Base-by-base conservation (phyloP, 2,329 filamentous ascomycete genomes). In the Ascochyta fabae region DNA sequence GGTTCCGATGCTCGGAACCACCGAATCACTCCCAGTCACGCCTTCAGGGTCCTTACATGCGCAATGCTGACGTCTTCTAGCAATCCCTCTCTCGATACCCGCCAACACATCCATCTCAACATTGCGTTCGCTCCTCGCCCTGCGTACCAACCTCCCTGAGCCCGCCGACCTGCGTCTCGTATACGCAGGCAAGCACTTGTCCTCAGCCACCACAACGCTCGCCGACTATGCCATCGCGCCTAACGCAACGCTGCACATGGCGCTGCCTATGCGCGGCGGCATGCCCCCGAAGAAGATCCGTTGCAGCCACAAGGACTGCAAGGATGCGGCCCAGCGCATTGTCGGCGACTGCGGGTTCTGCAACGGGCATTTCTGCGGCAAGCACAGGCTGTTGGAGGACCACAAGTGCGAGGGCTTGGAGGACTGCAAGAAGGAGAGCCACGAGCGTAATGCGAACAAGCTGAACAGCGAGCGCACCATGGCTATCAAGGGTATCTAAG, bases 341-440 rank as follows among this genome's bases (percentile, higher is more conserved):
- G 91, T 97, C 56, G 95, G 95, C 50, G 94, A 98, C 81, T 99
- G 95, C 79, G 89, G 88, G 59, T 98, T 98, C 83, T 99, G 95
- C 81, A 83, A 89, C 52, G 92, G 93, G 41, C 91, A 96, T 75
- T 98, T 91, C 82, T 99, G 95, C 79, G 91, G 91, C 68, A 96
- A 92, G 81, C 95, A 99, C 79, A 86, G 95, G 53, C 85, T 98
- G 79, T 79, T 98, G 62, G 95, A 99, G 78, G 91, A 94, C 68
- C 95, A 99, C 80, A 91, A 91, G 80, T 99, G 95, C 81, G 87
- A 86, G 62, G 92, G 92, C 36, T 82, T 99, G 53, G 95, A 98
- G 82, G 91, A 96, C 79, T 97, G 94, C 84, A 96, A 97, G 84
- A 95, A 96, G 82, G 92, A 96, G 77, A 94, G 91, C 43, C 92